Conservation (phyloP, 2,329 filamentous ascomycete genomes). For the Aspergillus calidoustus region DNA sequence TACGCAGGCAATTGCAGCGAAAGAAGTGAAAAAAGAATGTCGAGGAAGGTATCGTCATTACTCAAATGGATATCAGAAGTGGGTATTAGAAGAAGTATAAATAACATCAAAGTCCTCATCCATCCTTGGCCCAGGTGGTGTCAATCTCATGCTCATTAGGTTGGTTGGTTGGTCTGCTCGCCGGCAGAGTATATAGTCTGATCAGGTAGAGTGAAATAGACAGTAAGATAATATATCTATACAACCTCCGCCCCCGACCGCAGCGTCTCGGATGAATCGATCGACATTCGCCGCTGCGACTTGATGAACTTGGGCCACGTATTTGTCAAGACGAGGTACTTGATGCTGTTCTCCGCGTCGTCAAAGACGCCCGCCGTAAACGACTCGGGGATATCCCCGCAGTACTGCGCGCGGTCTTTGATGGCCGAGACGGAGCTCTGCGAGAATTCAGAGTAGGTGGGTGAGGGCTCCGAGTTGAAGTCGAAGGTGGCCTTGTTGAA, state of each 20-base stretch:
- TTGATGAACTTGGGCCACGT: constrained; percentile 60
- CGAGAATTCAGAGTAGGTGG: constrained; percentile 23
- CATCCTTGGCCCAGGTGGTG: not conserved
- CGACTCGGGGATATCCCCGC: constrained; percentile 43
- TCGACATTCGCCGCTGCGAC: not conserved
- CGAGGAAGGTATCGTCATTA: not conserved
- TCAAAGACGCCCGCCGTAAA: constrained; percentile 64
- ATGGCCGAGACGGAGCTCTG: constrained; percentile 32
- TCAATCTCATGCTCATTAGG: not conserved
- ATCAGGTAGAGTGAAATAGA: not conserved
- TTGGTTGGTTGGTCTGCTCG: not conserved
- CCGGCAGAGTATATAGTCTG: not conserved
- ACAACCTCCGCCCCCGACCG: not conserved
- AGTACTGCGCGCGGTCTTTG: constrained; percentile 37
- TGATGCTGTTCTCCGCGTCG: constrained; percentile 62
- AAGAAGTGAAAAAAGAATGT: not conserved
- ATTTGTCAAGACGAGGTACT: constrained; percentile 70
- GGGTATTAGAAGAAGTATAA: not conserved
- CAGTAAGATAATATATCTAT: not conserved
- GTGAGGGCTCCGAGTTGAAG: constrained; percentile 29
- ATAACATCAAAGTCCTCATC: not conserved
- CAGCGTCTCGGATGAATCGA: constrained; percentile 11
- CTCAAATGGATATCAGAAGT: not conserved
- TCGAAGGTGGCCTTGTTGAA: constrained; percentile 33
- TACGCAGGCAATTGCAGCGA: no score